Base-by-base conservation (phyloP, 305 asterid species). In the Fraxinus xanthoxyloides region DNA sequence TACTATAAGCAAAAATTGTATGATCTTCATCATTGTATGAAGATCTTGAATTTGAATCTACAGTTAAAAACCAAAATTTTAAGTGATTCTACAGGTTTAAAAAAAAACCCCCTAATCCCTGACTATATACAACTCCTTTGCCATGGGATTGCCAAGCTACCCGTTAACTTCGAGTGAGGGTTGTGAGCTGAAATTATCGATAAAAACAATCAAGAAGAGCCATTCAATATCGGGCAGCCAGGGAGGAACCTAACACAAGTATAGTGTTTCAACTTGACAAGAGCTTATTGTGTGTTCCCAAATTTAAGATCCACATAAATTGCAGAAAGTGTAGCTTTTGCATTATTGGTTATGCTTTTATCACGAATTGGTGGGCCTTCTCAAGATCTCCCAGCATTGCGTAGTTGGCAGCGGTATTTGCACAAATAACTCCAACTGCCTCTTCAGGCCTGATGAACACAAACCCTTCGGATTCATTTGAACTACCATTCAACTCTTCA, bases 391-490 rank as follows among this genome's bases (percentile, higher is more conserved):
- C 89, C 36, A 72, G 87, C 75, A 56, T 10, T 19, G 86, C 87
- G 13, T 81, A 77, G 82, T 82, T 74, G 81, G 86, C 72, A 51
- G 92, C 90, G 46, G 84, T 74, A 75, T 89, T 84, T 56, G 88
- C 79, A 17, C 34, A 83, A 30, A 87, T 79, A n/a, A 77, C 61
- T 70, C 90, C 92, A 9, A 85, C 85, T 30, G 90, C 88, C 81
- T 89, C 92, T 82, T 84, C 89, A 2, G 92, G 92, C 77, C 85
- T 87, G 30, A 87, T 88, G 81, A 89, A 86, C 51, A 59, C 59
- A 51, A 61, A 81, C 7, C 87, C 83, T 79, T 79, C 84, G 63
- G 81, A 82, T 84, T 84, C 73, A 4, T 75, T 43, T 23, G 88
- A 79, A 28, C 81, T 82, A 75, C 82, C 81, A 72, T 35, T 87